Percentiles rank a stretch among this genome's conserved stretches.
phyloP scores from a whole-genome alignment of 1,284 basidiomycete genomes.

The Apiotrichum gracile region DNA sequence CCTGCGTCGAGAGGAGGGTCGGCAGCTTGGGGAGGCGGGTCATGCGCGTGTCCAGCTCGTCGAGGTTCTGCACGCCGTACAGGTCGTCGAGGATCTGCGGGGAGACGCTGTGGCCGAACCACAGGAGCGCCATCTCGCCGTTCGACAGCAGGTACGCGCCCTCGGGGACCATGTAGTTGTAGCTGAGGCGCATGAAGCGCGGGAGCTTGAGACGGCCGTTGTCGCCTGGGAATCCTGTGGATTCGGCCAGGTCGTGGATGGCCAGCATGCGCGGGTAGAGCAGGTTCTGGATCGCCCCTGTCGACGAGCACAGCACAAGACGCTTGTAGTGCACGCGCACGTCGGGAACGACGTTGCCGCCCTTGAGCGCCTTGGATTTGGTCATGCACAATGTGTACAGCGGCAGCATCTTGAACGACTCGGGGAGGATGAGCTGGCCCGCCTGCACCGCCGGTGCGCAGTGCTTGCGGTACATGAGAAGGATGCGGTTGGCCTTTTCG shows the following conservation, averaged over 20 bases:
- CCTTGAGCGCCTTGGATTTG: conserved; percentile 90
- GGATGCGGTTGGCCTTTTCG: conserved; percentile 73
- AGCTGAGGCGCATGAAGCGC: conserved; percentile 72
- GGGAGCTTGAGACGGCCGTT: conserved; percentile 65
- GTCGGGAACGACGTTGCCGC: conserved; percentile 86
- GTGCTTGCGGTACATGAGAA: conserved; percentile 82
- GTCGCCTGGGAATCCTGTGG: conserved; percentile 57
- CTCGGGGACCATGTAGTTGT: conserved; percentile 81
- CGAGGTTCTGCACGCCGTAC: conserved; percentile 75
- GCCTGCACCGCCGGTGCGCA: conserved; percentile 77
- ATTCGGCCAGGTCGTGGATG: conserved; percentile 74
- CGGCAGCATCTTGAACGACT: conserved; percentile 84
- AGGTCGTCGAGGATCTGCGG: conserved; percentile 78
- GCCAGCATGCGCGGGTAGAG: conserved; percentile 88
- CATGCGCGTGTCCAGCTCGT: conserved; percentile 67
- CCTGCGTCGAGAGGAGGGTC: conserved; percentile 74
- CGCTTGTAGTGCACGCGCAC: conserved; percentile 84
- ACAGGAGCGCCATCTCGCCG: conserved; percentile 82
- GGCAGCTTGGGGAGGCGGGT: conserved; percentile 66
- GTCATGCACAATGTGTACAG: conserved; percentile 76
- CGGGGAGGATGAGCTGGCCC: conserved; percentile 90
- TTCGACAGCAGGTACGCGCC: conserved; percentile 93
- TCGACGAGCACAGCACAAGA: conserved; percentile 63
- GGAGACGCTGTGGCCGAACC: conserved; percentile 79
- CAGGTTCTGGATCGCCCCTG: conserved; percentile 66